Conservation (phyloP, 2,329 filamentous ascomycete genomes). For the Paecilomyces niveus region DNA sequence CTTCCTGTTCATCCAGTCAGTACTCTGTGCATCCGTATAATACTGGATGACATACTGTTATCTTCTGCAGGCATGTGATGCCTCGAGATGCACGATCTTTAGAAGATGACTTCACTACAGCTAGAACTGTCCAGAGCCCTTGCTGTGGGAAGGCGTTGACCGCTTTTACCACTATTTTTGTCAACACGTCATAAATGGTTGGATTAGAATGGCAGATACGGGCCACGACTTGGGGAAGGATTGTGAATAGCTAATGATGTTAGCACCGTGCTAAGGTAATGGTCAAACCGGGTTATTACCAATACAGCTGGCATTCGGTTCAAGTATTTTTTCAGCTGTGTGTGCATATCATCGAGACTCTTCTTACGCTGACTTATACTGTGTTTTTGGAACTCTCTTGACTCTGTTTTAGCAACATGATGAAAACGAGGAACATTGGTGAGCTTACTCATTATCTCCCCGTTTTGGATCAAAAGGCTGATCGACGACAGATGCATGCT, state of each 20-base stretch:
- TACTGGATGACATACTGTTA: constrained; percentile 22
- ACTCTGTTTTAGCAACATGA: constrained; percentile 6
- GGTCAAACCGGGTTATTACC: constrained; percentile 16
- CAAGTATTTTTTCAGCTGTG: constrained; percentile 73
- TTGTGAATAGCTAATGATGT: constrained; percentile 43
- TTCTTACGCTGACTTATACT: constrained; percentile 49
- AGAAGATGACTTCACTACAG: constrained; percentile 74
- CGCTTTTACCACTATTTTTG: constrained; percentile 78
- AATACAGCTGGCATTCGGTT: constrained; percentile 41
- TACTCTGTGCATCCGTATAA: not conserved
- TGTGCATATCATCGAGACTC: constrained; percentile 63
- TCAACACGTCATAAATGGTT: constrained; percentile 69
- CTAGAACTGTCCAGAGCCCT: constrained; percentile 82
- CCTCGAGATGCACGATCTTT: constrained; percentile 58
- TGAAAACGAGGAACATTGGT: not conserved
- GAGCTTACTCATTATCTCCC: constrained; percentile 37
- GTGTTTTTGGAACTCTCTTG: constrained; percentile 40
- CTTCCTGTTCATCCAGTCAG: constrained; percentile 34
- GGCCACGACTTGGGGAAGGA: constrained; percentile 90
- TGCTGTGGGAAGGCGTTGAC: constrained; percentile 82
- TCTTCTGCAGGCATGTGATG: constrained; percentile 33
- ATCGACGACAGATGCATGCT: constrained; percentile 71
- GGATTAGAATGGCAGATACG: constrained; percentile 81
- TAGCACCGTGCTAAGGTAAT: constrained; percentile 6
- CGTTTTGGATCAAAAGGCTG: constrained; percentile 48